Base-by-base conservation (phyloP, 2,329 filamentous ascomycete genomes). In the Aspergillus niger region DNA sequence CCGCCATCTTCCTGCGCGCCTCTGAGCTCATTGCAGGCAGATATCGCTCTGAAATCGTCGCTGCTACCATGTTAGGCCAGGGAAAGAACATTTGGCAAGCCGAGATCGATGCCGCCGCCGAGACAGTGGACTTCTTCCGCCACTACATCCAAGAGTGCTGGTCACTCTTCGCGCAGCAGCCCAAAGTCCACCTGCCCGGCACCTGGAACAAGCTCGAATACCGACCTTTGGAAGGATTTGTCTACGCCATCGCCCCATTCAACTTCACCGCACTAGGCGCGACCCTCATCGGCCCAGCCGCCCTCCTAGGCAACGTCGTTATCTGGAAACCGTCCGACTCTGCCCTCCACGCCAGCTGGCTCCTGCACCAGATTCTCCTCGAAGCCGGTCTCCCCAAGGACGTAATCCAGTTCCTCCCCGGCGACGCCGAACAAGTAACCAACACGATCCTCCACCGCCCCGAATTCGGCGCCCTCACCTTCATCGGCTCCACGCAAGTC, bases 1-100 rank as follows among this genome's bases (percentile, higher is more conserved):
- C 94, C 4, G 91, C 92, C 57, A 85, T 98, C 72, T 98, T 98
- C 82, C 85, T 98, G 70, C 97, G 97, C 83, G 94, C 94, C 2
- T 94, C 94, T 36, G 93, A 97, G 74, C 83, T 98, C 62, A 86
- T 98, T 66, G 83, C 90, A 54, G 90, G 86, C 65, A 98, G 97
- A 80, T 97, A 98, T 80, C 86, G 94, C 73, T 97, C 96, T 78
- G 92, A 97, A 56, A 86, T 98, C 69, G 96, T 97, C 89, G 93
- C 94, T 4, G 88, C 92, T 32, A 97, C 94, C 5, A 97, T 98
- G 87, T 82, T 97, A 20, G 94, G 94, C 63, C 94, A 98, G 79
- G 94, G 94, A 70, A 98, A 98, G 86, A 98, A 97, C 75, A 92
- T 91, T 48, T 97, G 92, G 92, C 94, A 98, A 79, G 94, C 94